A percentile compares a stretch with the other conserved stretches of the same genome.
Evolutionary conservation across 140 eudicot genomes (phyloP).

Genomic region (Artemisia princeps): DNA sequence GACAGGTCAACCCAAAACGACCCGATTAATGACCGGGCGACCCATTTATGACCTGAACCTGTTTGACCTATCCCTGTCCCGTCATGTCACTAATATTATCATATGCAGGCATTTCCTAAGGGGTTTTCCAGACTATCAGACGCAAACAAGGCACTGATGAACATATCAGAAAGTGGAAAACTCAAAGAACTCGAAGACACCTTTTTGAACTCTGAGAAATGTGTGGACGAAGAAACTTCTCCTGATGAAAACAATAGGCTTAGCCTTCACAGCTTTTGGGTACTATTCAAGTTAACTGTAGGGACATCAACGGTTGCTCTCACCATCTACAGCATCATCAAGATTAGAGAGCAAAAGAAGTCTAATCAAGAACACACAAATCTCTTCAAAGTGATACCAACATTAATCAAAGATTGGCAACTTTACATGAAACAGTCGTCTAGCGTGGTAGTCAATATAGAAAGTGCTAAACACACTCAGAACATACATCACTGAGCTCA

Average conservation of each 20-base stretch:
- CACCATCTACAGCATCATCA: too few species aligned
- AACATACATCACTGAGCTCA: too few species aligned
- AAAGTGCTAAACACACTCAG: too few species aligned
- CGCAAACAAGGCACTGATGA: constrained; percentile 32
- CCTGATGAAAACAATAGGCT: constrained; percentile 25
- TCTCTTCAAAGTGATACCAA: constrained; percentile 18
- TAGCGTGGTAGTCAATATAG: not conserved
- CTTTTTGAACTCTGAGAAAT: constrained; percentile 24
- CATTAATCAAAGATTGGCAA: not conserved
- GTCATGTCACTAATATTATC: not conserved
- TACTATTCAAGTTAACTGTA: constrained; percentile 27
- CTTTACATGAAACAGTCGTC: not conserved
- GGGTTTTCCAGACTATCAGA: constrained; percentile 22
- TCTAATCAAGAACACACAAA: too few species aligned
- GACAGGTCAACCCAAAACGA: not conserved
- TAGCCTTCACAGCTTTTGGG: constrained; percentile 33
- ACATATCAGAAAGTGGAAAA: constrained; percentile 28
- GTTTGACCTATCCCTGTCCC: too few species aligned
- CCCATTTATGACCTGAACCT: too few species aligned
- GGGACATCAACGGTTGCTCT: too few species aligned
- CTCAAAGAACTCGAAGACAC: constrained; percentile 28
- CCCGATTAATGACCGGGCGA: too few species aligned
- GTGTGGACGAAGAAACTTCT: constrained; percentile 29
- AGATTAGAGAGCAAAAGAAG: too few species aligned
- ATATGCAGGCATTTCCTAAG: constrained; percentile 38